Evolutionary conservation across 805 yeast species (phyloP), one percentile per base, ranked within the genome.

Genomic region (Schizosaccharomyces osmophilus): DNA sequence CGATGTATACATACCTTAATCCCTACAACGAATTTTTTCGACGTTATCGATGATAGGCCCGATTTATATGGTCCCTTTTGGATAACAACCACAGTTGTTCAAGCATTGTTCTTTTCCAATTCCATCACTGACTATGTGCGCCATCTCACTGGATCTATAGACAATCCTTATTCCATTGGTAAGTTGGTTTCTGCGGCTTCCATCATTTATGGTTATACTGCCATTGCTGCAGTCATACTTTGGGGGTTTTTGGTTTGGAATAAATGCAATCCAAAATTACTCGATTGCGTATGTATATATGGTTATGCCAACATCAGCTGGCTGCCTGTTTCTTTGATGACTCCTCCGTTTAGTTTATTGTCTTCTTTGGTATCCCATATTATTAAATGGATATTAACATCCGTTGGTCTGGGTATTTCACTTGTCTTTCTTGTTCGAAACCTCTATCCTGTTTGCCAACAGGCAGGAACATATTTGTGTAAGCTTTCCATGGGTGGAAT

Each of bases 61-160:
- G 97, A 89, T 67, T 72, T 89, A 61, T 90, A 87, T 70, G 96
- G 96, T 0, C 84, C 94, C 6, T 74, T 87, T 22, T 89, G 97
- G 97, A 82, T 89, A 55, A 85, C 90, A 13, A 87, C 88, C 0
- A 84, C 95, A 0, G 79, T 87, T 60, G 80, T 86, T 0, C 80
- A 85, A 65, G 73, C 83, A 41, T 75, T 86, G 69, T 88, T 88
- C 72, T 82, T 87, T 63, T 78, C 88, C 57, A 79, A 84, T 43
- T 83, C 95, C 0, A 77, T 85, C 24, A 79, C 85, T 2, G 81
- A 82, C 59, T 68, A 84, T 26, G 66, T 87, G n/a, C 73, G 81
- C n/a, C 76, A 79, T 31, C 67, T 70, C 59, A 70, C 71, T 29
- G 73, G 73, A 24, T 73, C 76, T 8, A 71, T 73, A 36, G 74